These are phyloP conservation scores for Carex littledalei DNA, from an alignment of 176 grass and related monocot genomes.

Conservation along the genomic window DNA sequence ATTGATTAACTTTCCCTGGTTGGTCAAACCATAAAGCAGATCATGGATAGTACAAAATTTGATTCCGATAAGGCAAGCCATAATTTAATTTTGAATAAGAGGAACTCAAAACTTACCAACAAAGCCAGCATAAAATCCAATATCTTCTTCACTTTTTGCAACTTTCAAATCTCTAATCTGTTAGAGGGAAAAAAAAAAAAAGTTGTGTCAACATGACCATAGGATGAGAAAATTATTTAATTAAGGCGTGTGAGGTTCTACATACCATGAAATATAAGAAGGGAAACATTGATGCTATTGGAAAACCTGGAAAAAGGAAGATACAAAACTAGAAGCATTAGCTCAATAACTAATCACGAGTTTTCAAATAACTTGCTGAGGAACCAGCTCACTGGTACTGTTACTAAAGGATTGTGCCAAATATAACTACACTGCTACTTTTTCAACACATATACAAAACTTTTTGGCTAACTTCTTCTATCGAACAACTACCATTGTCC, in stretches of 20 bases:
- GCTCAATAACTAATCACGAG: background rate
- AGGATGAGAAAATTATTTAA: background rate
- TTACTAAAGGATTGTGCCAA: no score
- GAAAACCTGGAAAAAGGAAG: no score
- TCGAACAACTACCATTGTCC: no score
- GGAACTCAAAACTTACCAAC: conserved; percentile 45
- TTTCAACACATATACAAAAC: no score
- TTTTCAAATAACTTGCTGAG: background rate
- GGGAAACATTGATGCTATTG: no score
- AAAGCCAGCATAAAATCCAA: conserved; percentile 96
- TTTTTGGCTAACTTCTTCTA: no score
- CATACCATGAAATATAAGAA: no score
- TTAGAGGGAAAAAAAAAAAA: background rate
- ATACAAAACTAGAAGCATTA: background rate
- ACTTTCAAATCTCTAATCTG: conserved; percentile 86
- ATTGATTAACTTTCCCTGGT: no score
- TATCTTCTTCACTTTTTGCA: conserved; percentile 89
- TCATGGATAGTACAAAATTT: background rate
- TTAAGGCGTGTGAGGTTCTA: background rate
- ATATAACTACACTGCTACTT: no score
- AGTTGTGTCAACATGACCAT: background rate
- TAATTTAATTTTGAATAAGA: background rate
- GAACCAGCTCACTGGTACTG: no score
- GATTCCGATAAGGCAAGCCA: background rate
- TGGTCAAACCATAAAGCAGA: no score